Percentiles rank a stretch among this genome's conserved stretches.
Conservation (phyloP, 2,329 filamentous ascomycete genomes). For the Tolypocladium capitatum region DNA sequence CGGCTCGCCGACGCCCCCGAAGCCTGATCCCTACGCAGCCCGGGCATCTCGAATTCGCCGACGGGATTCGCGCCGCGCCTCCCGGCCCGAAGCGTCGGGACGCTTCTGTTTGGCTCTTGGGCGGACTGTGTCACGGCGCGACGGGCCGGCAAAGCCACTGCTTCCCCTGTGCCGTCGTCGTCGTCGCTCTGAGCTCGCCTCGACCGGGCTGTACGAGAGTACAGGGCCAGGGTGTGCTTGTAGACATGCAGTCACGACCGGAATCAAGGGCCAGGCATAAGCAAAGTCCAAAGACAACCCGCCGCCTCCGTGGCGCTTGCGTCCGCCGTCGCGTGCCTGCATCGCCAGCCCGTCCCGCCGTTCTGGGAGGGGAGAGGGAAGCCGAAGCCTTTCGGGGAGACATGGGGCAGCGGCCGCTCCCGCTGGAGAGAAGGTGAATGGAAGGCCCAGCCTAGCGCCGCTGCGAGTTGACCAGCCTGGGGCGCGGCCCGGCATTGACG, state of each 20-base stretch:
- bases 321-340: background rate
- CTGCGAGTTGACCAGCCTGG: too few relatives aligned
- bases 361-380: background rate
- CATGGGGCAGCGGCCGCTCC: background rate
- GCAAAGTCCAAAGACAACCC: too few relatives aligned
- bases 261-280: background rate
- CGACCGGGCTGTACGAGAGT: background rate
- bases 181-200: background rate
- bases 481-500: too few relatives aligned
- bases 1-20: too few relatives aligned
- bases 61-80: background rate
- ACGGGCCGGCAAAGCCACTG: background rate
- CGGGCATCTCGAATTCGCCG: background rate
- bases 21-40: too few relatives aligned
- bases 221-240: too few relatives aligned
- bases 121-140: background rate
- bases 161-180: background rate
- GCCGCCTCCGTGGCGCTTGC: background rate
- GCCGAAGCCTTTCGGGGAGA: background rate
- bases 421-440: background rate
- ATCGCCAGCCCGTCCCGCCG: background rate
- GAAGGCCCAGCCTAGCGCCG: too few relatives aligned
- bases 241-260: too few relatives aligned
- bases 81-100: background rate
- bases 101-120: background rate